A percentile compares a stretch with the other conserved stretches of the same genome.
These are phyloP conservation scores for Thalassiosira ordinaria DNA, from an alignment of 352 stramenopile genomes.

Conservation along the genomic window DNA sequence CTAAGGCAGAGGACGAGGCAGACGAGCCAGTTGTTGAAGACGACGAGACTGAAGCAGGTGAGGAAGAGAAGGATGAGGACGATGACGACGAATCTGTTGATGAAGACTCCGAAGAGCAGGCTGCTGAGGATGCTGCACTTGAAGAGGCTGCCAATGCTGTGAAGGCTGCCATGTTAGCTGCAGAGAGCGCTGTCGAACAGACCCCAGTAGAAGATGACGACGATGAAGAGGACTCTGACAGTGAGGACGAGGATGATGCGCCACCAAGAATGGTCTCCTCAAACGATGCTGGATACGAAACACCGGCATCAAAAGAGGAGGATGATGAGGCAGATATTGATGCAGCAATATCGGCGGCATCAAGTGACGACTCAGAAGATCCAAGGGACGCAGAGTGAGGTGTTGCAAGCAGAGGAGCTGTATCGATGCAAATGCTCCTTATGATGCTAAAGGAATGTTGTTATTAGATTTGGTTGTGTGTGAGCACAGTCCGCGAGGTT, in stretches of 20 bases:
- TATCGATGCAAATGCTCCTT: background rate
- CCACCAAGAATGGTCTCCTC: background rate
- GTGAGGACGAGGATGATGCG: background rate
- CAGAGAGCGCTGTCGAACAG: constrained; percentile 1
- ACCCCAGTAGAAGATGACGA: constrained; percentile 4
- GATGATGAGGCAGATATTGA: constrained; percentile 15
- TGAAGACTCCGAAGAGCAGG: constrained; percentile 1
- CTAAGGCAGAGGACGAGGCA: background rate
- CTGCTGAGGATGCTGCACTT: background rate
- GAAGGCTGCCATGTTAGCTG: background rate
- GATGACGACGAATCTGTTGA: too few species aligned
- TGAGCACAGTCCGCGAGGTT: too few species aligned
- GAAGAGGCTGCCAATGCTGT: background rate
- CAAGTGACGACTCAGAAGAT: constrained; percentile 18
- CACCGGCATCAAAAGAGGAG: background rate
- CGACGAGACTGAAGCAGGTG: constrained; percentile 12
- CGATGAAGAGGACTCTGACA: constrained; percentile 8
- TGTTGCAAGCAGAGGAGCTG: background rate
- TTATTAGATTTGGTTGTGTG: background rate
- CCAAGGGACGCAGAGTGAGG: background rate
- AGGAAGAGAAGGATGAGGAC: constrained; percentile 13
- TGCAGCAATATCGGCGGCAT: constrained; percentile 21
- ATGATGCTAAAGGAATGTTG: background rate
- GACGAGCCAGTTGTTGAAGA: constrained; percentile 30
- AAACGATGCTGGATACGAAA: background rate